phyloP scores from a whole-genome alignment of 2,329 filamentous ascomycete species.

The Stachybotrys chartarum region DNA sequence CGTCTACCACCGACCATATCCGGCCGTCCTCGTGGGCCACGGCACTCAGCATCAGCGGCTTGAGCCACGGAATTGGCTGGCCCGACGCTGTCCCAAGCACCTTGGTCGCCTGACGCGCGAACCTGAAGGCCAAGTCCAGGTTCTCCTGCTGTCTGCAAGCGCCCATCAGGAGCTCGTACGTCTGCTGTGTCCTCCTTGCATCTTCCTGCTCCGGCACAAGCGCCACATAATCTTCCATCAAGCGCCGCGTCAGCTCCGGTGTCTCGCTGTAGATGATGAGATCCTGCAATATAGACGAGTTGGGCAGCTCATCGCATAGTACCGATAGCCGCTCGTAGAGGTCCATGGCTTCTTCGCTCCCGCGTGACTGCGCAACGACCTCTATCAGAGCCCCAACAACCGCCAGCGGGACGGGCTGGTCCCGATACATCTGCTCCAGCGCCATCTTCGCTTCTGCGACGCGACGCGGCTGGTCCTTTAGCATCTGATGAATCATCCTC shows the following conservation, averaged over 20 bases:
- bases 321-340: slow-evolving; percentile 21
- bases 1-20: slow-evolving; percentile 25
- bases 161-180: slow-evolving; percentile 18
- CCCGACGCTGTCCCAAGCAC: not conserved
- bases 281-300: slow-evolving; percentile 17
- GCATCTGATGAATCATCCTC: slow-evolving; percentile 49
- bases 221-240: slow-evolving; percentile 22
- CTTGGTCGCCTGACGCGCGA: slow-evolving; percentile 12
- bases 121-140: slow-evolving; percentile 26
- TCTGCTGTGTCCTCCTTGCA: slow-evolving; percentile 5
- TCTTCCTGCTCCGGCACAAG: slow-evolving; percentile 9
- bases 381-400: slow-evolving; percentile 27
- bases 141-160: slow-evolving; percentile 20
- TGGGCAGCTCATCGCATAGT: slow-evolving; percentile 20
- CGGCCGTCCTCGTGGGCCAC: slow-evolving; percentile 19
- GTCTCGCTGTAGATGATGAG: slow-evolving; percentile 21
- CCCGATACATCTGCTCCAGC: slow-evolving; percentile 44
- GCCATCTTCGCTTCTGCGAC: slow-evolving; percentile 45
- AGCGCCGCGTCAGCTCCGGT: slow-evolving; percentile 12
- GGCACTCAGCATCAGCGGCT: slow-evolving; percentile 17
- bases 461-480: slow-evolving; percentile 39
- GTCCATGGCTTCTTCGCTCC: slow-evolving; percentile 21
- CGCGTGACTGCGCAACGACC: slow-evolving; percentile 18
- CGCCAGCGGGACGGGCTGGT: slow-evolving; percentile 28
- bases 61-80: slow-evolving; percentile 16